These are phyloP conservation scores for Mycena rebaudengoi DNA, from an alignment of 768 basidiomycete genomes.

Conservation along the genomic window DNA sequence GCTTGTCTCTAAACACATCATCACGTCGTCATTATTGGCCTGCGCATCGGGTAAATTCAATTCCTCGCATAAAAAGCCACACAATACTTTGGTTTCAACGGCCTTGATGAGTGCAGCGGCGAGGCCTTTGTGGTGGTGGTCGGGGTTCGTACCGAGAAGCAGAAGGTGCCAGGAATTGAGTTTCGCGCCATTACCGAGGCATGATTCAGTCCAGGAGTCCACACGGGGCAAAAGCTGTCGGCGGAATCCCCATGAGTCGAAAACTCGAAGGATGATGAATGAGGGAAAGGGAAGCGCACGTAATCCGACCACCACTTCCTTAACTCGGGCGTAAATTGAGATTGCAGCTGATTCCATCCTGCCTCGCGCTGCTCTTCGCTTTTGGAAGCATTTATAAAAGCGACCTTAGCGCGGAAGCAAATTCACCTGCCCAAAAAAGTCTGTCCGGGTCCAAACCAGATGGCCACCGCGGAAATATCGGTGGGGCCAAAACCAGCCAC, in stretches of 20 bases:
- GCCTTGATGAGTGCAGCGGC: constrained; percentile 19
- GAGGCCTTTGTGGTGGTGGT: constrained; percentile 22
- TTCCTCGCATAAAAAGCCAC: neutral
- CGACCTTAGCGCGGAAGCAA: neutral
- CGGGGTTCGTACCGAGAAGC: constrained; percentile 17
- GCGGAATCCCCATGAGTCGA: too few species aligned
- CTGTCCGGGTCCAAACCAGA: constrained; percentile 22
- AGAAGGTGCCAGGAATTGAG: constrained; percentile 21
- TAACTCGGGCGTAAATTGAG: constrained; percentile 18
- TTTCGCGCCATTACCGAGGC: constrained; percentile 13
- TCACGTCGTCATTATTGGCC: neutral
- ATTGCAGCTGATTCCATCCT: constrained; percentile 4
- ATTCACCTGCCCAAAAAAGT: constrained; percentile 20
- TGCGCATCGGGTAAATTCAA: neutral
- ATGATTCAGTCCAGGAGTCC: neutral
- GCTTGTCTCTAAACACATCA: constrained; percentile 21
- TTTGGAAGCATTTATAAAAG: neutral
- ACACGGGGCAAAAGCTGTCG: constrained; percentile 1
- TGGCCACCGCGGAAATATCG: constrained; percentile 22
- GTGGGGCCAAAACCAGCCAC: constrained; percentile 16
- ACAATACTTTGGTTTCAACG: constrained; percentile 13
- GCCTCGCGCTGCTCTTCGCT: constrained; percentile 26
- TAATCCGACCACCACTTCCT: constrained; percentile 22
- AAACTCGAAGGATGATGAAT: constrained; percentile 1
- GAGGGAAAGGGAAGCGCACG: neutral